Base-by-base conservation (phyloP, 768 basidiomycete species). In the Neoboletus magnificus region DNA sequence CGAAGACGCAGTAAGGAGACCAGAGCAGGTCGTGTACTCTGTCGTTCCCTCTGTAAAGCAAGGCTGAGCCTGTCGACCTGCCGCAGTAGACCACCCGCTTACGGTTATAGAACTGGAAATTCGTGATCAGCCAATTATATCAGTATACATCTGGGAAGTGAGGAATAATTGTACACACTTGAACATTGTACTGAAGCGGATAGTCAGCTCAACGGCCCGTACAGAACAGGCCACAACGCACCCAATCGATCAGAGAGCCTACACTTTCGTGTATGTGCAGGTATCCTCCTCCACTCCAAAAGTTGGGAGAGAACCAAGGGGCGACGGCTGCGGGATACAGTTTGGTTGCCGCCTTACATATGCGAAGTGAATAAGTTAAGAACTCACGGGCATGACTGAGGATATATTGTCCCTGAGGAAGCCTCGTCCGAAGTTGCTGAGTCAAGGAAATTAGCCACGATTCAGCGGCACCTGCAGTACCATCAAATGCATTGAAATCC, bases 401-500 rank as follows among this genome's bases (percentile, higher is more conserved):
- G 45, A 70, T 71, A 40, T 68, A 74, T 44, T 68, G 44, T 40
- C 69, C 71, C 16, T 63, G 58, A 10, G 73, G 72, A 43, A 75
- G 71, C 23, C 58, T 6, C 25, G 53, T 54, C 41, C 74, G 68
- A 12, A 75, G 66, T 8, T 65, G 59, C 25, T 52, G 49, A 5
- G 74, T 75, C 16, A 74, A 69, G 16, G 59, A 62, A 18, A 63
- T 62, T 12, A 75, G 61, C 73, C 74, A 75, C 6, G 65, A 39
- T 71, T 86, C 85, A 3, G 82, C 86, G 13, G 61, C 71, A 11
- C 79, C 82, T 5, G 36, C 30, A 4, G 4, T 2, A 44, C 74
- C 71, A 12, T 80, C 77, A 22, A 64, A 63, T 20, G 86, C 85
- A 59, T 73, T 70, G 61, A 87, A 86, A 61, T 87, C 86, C 82